These are phyloP conservation scores for Boechera retrofracta DNA, from an alignment of 345 rosid genomes.

Conservation along the genomic window DNA sequence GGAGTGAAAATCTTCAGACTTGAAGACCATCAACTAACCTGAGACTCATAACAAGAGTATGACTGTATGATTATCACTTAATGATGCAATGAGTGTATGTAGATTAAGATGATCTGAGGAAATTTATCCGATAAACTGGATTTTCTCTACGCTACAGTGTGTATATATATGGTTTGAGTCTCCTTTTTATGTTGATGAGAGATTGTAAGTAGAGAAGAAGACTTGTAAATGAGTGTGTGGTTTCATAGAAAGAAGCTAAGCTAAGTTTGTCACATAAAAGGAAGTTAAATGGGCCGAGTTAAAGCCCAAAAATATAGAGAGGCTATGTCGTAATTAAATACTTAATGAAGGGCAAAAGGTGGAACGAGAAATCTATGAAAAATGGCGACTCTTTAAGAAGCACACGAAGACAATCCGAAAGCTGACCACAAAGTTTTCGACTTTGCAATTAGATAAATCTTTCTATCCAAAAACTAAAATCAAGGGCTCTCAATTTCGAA, in stretches of 20 bases:
- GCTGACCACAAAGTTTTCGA: constrained; percentile 43
- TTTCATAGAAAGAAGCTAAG: constrained; percentile 12
- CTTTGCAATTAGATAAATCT: constrained; percentile 31
- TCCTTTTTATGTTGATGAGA: background rate
- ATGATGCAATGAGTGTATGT: constrained; percentile 35
- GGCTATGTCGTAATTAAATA: constrained; percentile 15
- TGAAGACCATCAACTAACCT: constrained; percentile 31
- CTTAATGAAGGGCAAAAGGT: background rate
- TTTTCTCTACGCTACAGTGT: no score
- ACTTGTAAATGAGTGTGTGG: constrained; percentile 30
- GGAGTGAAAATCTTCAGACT: constrained; percentile 49
- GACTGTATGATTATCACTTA: background rate
- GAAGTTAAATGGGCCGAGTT: constrained; percentile 16
- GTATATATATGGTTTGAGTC: background rate
- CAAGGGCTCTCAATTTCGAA: constrained; percentile 11
- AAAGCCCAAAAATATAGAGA: background rate
- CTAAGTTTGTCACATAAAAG: background rate
- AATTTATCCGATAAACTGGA: background rate
- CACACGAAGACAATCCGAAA: constrained; percentile 46
- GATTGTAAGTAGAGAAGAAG: background rate
- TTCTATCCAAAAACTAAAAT: constrained; percentile 23
- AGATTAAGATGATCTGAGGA: constrained; percentile 3
- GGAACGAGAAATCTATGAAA: constrained; percentile 39
- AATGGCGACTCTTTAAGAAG: constrained; percentile 22
- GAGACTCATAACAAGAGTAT: constrained; percentile 23